Base-by-base conservation (phyloP, 305 asterid genomes). In the Solanum hybrid region DNA sequence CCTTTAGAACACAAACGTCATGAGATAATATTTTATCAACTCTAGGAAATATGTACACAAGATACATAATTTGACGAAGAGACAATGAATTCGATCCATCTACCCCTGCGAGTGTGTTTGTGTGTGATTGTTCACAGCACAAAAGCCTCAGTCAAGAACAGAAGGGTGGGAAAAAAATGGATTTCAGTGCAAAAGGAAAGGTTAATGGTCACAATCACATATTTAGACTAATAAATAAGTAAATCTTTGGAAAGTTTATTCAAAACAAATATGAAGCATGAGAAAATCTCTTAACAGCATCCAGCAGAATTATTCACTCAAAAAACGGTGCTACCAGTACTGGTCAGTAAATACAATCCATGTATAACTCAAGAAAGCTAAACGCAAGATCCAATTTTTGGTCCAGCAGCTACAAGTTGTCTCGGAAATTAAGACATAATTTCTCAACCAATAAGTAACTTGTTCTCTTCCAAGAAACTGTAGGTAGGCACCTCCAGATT, bases 401-500 rank as follows among this genome's bases (percentile, higher is more conserved):
- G 85, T 79, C 87, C 90, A 89, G 82, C 89, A 88, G 19, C 87
- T 79, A 77, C 88, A 80, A n/a, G 56, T 29, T 66, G 87, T 4
- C 40, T 82, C 2, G 32, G 56, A 35, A 42, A 10, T 51, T 32
- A 17, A 32, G 34, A 22, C 40, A 82, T 4, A 31, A 78, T 71
- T 88, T 34, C 78, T 95, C 95, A 95, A 24, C 98, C 98, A 88
- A 96, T 86, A 91, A 95, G 36, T 12, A 96, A 90, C 94, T 96
- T 96, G 88, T 93, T 94, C 90, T 94, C 98, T 2, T 94, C 97
- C 96, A 95, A 71, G 95, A 96, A 96, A 85, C 91, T 89, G 92
- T 96, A 96, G 72, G 98, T 93, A 31, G 98, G 98, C 75, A 96
- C 98, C 92, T 94, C 98, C 91, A 96, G 94, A 87, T 96, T 96